These are phyloP conservation scores for Myrica gale DNA, from an alignment of 306 rosid genomes.

Conservation along the genomic window DNA sequence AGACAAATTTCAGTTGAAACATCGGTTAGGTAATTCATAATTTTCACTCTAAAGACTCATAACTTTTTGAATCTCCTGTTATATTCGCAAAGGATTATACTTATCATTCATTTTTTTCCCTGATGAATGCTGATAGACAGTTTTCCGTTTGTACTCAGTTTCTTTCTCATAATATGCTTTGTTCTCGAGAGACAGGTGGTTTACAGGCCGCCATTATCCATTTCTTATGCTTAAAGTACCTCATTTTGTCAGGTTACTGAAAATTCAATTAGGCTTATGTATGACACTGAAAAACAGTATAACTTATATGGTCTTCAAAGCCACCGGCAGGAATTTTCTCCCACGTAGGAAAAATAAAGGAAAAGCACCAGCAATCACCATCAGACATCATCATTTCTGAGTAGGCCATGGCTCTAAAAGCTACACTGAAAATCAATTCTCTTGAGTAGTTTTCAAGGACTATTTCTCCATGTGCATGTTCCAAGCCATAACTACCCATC, in stretches of 20 bases:
- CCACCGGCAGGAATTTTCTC: not conserved
- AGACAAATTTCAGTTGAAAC: not conserved
- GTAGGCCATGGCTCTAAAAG: not conserved
- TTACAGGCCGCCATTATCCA: no score
- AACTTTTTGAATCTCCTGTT: not conserved
- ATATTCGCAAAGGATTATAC: not conserved
- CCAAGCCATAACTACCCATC: not conserved
- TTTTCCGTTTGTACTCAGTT: no score
- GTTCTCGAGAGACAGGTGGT: no score
- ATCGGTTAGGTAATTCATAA: not conserved
- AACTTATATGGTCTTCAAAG: not conserved
- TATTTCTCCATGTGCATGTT: not conserved
- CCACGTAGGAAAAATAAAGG: not conserved
- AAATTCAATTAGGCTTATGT: no score
- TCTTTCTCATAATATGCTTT: no score
- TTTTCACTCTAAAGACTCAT: not conserved
- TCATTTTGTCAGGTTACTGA: no score
- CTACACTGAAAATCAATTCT: not conserved
- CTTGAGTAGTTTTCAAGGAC: not conserved
- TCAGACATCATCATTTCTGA: constrained; percentile 20
- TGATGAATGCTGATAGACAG: not conserved
- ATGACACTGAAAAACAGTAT: no score
- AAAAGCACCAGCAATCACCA: not conserved
- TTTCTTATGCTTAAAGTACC: no score
- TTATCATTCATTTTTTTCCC: not conserved